Base-by-base conservation (phyloP, 345 rosid genomes). In the Raphanus sativus region DNA sequence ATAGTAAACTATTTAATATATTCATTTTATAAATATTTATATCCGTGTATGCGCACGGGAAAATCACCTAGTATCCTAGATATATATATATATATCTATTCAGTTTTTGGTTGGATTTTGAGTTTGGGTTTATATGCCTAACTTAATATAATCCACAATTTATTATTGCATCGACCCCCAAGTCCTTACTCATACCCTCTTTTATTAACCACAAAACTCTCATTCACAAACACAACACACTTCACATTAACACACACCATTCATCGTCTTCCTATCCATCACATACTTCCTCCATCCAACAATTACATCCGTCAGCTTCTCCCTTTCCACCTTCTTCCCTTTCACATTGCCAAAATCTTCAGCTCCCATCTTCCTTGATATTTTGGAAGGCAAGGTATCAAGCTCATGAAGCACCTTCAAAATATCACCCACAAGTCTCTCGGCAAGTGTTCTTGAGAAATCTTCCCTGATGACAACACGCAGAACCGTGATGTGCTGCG, bases 281-380 rank as follows among this genome's bases (percentile, higher is more conserved):
- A 82, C 91, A 64, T 84, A 74, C 61, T 81, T 85, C 81, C 73
- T 90, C 96, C 93, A 90, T 10, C 81, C 80, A 40, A 75, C 75
- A 16, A 87, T 82, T 48, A 88, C 80, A 7, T 87, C 92, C 87
- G 83, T 82, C 70, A 85, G 75, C 0, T 61, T 63, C 71, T 87
- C 87, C 17, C 59, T 70, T 6, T 59, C 87, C 8, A 81, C 48
- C 80, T 85, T 88, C 88, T 84, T 86, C 30, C 8, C 62, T 16
- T 65, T 81, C 15, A 17, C 73, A 17, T 55, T 60, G 15, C 25
- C 69, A 74, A 63, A 75, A 30, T 34, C 32, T 40, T 10, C 73
- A 6, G 67, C 8, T 4, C 75, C 68, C 55, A 77, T 2, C 70
- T 84, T 84, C 50, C 71, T 79, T 60, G 55, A 50, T 50, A 50